Base-by-base conservation (phyloP, 306 rosid species). In the Trifolium repens region DNA sequence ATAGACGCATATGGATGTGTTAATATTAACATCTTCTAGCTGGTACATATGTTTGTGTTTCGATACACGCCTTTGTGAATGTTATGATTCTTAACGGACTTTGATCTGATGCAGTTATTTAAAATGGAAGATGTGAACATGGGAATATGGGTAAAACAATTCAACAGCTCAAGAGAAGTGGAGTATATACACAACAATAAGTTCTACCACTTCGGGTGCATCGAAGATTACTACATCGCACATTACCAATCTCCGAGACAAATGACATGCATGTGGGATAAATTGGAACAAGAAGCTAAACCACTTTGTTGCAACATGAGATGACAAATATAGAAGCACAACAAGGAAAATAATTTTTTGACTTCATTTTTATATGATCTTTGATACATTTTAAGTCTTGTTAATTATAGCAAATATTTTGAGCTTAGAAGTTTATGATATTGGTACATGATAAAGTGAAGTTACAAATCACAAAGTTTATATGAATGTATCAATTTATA, bases 41-140 rank as follows among this genome's bases (percentile, higher is more conserved):
- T n/a, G 61, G 7, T 46, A 5, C 53, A 46, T 46, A 14, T 46
- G 7, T 46, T 4, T 0, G 24, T 22, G 24, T 22, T 22, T 22
- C 24, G 24, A 22, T 22, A 22, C 24, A 22, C 24, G 24, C 24
- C 24, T 22, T 22, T 22, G 24, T 22, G 24, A 22, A 22, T 22
- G 24, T 22, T 22, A 22, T 22, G 24, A 22, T 17, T 67, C n/a
- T 27, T 70, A 67, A 40, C 44, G 27, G n/a, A 62, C 50, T 66
- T 73, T 12, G 24, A 30, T 7, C 3, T 43, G 69, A 49, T 47
- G 73, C 91, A 93, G 98, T 80, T 93, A 59, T 93, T 91, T 83
- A 93, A 93, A 87, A 93, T 93, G 98, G 97, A 93, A 80, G 98
- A 93, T 65, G 97, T 93, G 81, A 89, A 96, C 91, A 88, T 93